A percentile compares a stretch with the other conserved stretches of the same genome.
Evolutionary conservation across 345 rosid genomes (phyloP).

Genomic region (Mercurialis annua): DNA sequence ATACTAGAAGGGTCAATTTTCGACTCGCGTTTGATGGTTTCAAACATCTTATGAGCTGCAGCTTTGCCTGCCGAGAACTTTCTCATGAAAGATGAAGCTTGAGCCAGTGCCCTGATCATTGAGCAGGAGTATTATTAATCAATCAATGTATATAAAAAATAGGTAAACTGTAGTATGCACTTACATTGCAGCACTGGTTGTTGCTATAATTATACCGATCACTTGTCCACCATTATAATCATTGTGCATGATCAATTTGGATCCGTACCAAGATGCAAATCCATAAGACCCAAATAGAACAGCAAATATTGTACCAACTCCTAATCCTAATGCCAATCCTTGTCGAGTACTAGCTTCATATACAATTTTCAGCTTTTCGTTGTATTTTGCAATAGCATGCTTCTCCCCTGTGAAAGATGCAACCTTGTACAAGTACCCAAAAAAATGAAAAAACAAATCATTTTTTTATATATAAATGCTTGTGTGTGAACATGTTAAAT

Average conservation of each 20-base stretch:
- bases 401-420: constrained; percentile 89
- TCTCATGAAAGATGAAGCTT: constrained; percentile 54
- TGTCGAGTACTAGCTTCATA: constrained; percentile 51
- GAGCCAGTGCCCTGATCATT: constrained; percentile 50
- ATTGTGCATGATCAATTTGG: constrained; percentile 51
- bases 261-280: constrained; percentile 73
- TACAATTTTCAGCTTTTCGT: constrained; percentile 51
- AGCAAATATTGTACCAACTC: constrained; percentile 46
- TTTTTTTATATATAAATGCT: too few relatives aligned
- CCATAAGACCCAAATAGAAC: constrained; percentile 51
- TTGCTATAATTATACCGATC: constrained; percentile 55
- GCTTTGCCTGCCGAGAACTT: constrained; percentile 67
- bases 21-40: constrained; percentile 53
- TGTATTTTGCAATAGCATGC: constrained; percentile 58
- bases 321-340: constrained; percentile 66
- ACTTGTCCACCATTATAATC: constrained; percentile 78
- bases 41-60: constrained; percentile 70
- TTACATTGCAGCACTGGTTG: constrained; percentile 50
- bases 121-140: not conserved
- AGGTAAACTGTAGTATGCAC: too few relatives aligned
- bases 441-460: too few relatives aligned
- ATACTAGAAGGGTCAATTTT: constrained; percentile 47
- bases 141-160: too few relatives aligned
- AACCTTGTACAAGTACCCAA: constrained; percentile 37
- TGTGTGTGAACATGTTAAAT: too few relatives aligned